Evolutionary conservation across 192 early-diverging fungal genomes (phyloP).

Genomic region (Backusella circina): DNA sequence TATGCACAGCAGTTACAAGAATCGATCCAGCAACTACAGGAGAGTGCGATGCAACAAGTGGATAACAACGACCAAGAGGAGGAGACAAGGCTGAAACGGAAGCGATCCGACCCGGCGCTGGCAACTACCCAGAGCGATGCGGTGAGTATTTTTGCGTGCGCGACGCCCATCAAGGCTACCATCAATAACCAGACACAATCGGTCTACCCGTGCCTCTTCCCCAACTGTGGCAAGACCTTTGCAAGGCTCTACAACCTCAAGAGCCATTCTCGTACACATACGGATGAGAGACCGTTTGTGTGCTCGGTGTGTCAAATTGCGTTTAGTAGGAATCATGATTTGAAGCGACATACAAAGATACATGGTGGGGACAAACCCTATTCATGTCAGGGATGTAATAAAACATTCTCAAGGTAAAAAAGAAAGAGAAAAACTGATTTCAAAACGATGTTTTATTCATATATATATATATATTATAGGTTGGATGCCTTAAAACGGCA

Average conservation of each 20-base stretch:
- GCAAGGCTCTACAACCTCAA: conserved; percentile 88
- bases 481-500: conserved; percentile 67
- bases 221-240: conserved; percentile 82
- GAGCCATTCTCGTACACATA: conserved; percentile 82
- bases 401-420: conserved; percentile 64
- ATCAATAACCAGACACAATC: conserved; percentile 32
- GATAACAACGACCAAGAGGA: background rate
- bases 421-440: background rate
- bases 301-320: conserved; percentile 38
- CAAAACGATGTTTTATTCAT: too few species aligned
- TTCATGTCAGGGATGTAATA: conserved; percentile 67
- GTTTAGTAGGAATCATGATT: conserved; percentile 74
- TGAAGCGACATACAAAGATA: conserved; percentile 72
- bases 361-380: conserved; percentile 77
- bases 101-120: conserved; percentile 17
- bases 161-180: conserved; percentile 27
- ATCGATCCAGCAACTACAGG: background rate
- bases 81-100: conserved; percentile 3
- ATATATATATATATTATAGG: background rate
- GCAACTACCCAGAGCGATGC: conserved; percentile 23
- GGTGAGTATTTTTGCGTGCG: conserved; percentile 29
- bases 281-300: conserved; percentile 68
- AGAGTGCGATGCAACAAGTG: background rate
- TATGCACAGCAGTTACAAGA: conserved; percentile 20
- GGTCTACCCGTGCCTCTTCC: conserved; percentile 55